Evolutionary conservation across 129 eudicot species (phyloP), one percentile per base, ranked within the genome.

Genomic region (Lactuca saligna): DNA sequence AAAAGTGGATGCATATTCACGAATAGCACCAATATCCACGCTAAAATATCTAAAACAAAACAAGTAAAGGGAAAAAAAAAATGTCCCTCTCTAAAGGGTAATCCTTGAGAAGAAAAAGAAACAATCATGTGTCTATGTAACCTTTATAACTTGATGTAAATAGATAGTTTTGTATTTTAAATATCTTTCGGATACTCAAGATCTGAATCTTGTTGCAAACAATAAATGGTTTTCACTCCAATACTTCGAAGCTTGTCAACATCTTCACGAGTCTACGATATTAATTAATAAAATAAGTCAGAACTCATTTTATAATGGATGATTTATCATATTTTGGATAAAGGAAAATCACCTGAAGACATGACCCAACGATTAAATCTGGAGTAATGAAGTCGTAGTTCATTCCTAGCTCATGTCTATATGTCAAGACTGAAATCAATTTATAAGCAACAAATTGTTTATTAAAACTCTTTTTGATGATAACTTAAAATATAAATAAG

Each of bases 371-470:
- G 25, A 92, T 92, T 76, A 92, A 58, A 74, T 88, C 96, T 17
- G 88, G 95, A 70, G 86, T 80, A 60, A 92, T 92, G 84, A 92
- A 92, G 79, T 84, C 81, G 66, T 92, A 92, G 75, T 92, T 92
- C 88, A 92, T 92, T 71, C 98, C 98, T 17, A 86, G 71, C 62
- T 92, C 98, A 79, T 92, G 98, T 84, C 96, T 86, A 66, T 92
- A 92, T 11, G 98, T 92, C 78, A 92, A 81, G 17, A 82, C 98
- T 92, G 91, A 35, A 46, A 67, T 53, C 54, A 62, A 57, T 3
- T 32, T 58, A 48, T 66, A 25, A 66, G 72, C 58, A 69, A 39
- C 48, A 70, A 15, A 34, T 35, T 49, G 13, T 66, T 57, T 10
- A 3, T 1, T 25, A 25, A 25, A 25, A 25, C 29, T 25, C 29